A percentile compares a stretch with the other conserved stretches of the same genome.
Conservation (phyloP, 805 yeast genomes). For the Candida ascalaphidarum region DNA sequence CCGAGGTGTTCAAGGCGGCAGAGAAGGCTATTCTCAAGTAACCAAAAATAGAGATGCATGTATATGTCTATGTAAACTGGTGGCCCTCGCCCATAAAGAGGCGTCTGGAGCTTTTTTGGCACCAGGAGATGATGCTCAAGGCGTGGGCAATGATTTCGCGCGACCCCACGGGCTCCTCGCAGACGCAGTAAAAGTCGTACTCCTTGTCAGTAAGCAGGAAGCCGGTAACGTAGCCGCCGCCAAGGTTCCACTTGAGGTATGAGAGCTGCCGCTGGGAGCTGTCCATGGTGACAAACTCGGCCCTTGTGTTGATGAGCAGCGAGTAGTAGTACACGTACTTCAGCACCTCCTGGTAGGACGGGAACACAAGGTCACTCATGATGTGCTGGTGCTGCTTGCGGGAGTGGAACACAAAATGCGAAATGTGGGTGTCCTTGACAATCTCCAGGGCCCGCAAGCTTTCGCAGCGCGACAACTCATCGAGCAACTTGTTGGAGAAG, state of each 20-base stretch:
- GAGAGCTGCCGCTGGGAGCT: slow-evolving; percentile 33
- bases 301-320: slow-evolving; percentile 14
- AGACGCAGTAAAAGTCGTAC: slow-evolving; percentile 30
- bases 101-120: slow-evolving; percentile 59
- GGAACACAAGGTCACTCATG: slow-evolving; percentile 25
- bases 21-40: slow-evolving; percentile 1
- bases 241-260: slow-evolving; percentile 31
- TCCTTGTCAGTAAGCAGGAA: slow-evolving; percentile 25
- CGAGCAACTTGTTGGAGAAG: slow-evolving; percentile 11
- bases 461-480: slow-evolving; percentile 13
- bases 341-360: slow-evolving; percentile 18
- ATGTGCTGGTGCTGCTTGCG: slow-evolving; percentile 60
- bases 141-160: slow-evolving; percentile 54
- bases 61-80: too few species aligned
- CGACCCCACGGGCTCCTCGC: slow-evolving; percentile 41
- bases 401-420: slow-evolving; percentile 78
- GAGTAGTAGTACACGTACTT: slow-evolving; percentile 31
- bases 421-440: slow-evolving; percentile 33
- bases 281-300: slow-evolving; percentile 13
- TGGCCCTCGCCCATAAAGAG: slow-evolving; percentile 67
- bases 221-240: slow-evolving; percentile 18
- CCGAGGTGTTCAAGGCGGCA: slow-evolving; percentile 23
- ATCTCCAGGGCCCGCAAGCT: slow-evolving; percentile 13
- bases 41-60: too few species aligned
- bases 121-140: slow-evolving; percentile 64